Conservation (phyloP, 495 filamentous ascomycete genomes). For the Lophium mytilinum region DNA sequence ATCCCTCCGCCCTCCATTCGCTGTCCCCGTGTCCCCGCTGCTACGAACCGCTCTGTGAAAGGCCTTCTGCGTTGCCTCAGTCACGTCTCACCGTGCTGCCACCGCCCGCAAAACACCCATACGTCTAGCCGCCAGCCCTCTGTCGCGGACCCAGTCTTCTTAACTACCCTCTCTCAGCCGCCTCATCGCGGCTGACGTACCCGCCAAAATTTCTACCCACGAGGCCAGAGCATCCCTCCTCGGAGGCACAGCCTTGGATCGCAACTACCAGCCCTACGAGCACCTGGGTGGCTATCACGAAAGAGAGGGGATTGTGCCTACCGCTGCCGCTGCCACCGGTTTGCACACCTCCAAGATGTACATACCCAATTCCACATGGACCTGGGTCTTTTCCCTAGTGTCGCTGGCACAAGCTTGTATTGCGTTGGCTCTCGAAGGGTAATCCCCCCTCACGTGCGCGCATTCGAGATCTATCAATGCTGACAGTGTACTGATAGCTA, state of each 20-base stretch:
- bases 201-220: conserved; percentile 53
- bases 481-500: conserved; percentile 51
- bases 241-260: conserved; percentile 49
- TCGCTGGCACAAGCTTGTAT: conserved; percentile 69
- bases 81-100: conserved; percentile 18
- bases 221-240: conserved; percentile 58
- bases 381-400: conserved; percentile 71
- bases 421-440: conserved; percentile 79
- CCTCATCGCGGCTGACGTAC: conserved; percentile 13
- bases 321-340: conserved; percentile 15
- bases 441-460: conserved; percentile 18
- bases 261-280: conserved; percentile 39
- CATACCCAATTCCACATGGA: conserved; percentile 73
- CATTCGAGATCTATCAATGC: background rate
- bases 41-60: too few relatives aligned
- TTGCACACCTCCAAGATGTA: conserved; percentile 45
- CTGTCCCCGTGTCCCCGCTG: conserved; percentile 1
- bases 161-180: conserved; percentile 15
- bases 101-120: background rate
- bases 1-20: conserved; percentile 2
- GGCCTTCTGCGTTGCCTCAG: conserved; percentile 2
- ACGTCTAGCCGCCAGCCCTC: conserved; percentile 1
- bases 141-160: background rate
- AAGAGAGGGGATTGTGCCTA: conserved; percentile 45
- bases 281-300: conserved; percentile 44